Percentiles rank a stretch among this genome's conserved stretches.
phyloP scores from a whole-genome alignment of 371 early-diverging fungal genomes.

The Rhizopus sp. region DNA sequence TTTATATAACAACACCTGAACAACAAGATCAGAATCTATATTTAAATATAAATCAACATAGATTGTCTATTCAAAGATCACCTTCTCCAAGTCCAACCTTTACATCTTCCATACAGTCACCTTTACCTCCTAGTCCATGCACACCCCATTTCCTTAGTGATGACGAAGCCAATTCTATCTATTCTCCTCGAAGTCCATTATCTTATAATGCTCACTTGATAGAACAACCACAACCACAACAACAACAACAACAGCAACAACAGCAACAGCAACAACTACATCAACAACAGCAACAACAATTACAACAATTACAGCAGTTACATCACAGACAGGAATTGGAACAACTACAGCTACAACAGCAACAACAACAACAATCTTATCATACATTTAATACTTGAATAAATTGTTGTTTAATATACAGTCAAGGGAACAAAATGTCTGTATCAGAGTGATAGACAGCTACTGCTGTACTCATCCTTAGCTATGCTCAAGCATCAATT shows the following conservation, averaged over 20 bases:
- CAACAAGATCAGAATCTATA: constrained; percentile 15
- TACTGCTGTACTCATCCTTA: background rate
- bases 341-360: background rate
- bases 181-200: constrained; percentile 25
- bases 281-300: background rate
- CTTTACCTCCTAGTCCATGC: constrained; percentile 33
- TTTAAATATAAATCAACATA: constrained; percentile 17
- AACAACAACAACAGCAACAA: constrained; percentile 9
- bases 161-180: constrained; percentile 12
- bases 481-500: too few species aligned
- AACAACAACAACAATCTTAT: background rate
- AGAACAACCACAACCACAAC: constrained; percentile 11
- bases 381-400: background rate
- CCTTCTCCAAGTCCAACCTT: constrained; percentile 21
- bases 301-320: background rate
- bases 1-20: constrained; percentile 36
- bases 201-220: constrained; percentile 8
- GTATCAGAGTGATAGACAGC: too few species aligned
- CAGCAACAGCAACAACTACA: constrained; percentile 9
- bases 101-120: constrained; percentile 22
- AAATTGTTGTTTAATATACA: background rate
- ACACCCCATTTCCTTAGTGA: constrained; percentile 18
- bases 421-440: background rate
- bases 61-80: constrained; percentile 13
- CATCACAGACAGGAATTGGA: background rate